Conservation (phyloP, 2,329 filamentous ascomycete genomes). For the Drechslerella stenobrocha region DNA sequence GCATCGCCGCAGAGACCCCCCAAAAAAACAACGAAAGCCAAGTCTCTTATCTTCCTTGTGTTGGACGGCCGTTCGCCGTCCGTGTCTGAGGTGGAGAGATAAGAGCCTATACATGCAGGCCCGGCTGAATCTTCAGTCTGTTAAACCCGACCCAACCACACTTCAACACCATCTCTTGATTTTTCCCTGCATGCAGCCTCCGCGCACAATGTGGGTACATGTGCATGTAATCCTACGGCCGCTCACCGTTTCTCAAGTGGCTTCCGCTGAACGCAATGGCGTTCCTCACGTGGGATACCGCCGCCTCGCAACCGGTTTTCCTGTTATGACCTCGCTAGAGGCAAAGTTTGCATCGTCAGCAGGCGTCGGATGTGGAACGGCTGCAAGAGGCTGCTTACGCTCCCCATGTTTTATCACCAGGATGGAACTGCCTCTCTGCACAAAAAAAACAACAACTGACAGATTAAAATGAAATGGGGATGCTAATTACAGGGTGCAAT, state of each 20-base stretch:
- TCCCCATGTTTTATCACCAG: constrained; percentile 2
- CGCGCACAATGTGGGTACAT: too few relatives aligned
- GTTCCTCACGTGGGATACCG: constrained; percentile 1
- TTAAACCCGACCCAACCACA: constrained; percentile 24
- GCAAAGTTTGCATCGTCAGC: background rate
- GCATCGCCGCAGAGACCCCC: constrained; percentile 28
- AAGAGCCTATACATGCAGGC: constrained; percentile 32
- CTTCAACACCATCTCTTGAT: background rate
- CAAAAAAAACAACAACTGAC: too few relatives aligned
- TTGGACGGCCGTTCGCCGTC: constrained; percentile 36
- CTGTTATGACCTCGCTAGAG: too few relatives aligned
- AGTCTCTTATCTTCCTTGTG: constrained; percentile 36
- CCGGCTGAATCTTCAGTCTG: background rate
- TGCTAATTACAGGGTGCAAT: background rate
- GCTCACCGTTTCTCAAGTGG: background rate
- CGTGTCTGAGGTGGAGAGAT: constrained; percentile 43
- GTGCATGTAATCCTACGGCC: background rate
- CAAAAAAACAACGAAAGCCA: constrained; percentile 24
- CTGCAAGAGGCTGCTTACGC: background rate
- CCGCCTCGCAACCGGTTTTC: background rate
- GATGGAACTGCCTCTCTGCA: background rate
- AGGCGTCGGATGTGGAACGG: background rate
- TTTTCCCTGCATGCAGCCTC: background rate
- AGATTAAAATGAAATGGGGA: constrained; percentile 6
- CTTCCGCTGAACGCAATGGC: constrained; percentile 6